Percentiles rank a stretch among this genome's conserved stretches.
These are phyloP conservation scores for Arachnopeziza araneosa DNA, from an alignment of 2,329 filamentous ascomycete species.

Conservation along the genomic window DNA sequence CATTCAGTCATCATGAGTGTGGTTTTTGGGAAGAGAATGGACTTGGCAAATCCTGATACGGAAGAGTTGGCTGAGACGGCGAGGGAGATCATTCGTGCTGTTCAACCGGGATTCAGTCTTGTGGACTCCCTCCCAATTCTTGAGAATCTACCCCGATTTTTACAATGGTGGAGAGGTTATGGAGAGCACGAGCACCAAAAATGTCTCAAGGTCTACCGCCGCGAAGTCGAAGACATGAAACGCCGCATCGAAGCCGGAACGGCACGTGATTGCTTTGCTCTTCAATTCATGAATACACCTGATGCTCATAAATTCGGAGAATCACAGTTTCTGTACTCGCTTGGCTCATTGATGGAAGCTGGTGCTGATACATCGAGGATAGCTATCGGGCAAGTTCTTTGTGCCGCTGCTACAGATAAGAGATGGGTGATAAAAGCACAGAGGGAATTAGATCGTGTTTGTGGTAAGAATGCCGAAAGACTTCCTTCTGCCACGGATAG, in stretches of 20 bases:
- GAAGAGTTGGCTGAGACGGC: constrained; percentile 20
- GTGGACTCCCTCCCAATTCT: constrained; percentile 32
- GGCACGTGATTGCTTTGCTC: constrained; percentile 28
- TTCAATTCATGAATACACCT: constrained; percentile 27
- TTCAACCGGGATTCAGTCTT: constrained; percentile 29
- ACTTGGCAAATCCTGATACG: constrained; percentile 18
- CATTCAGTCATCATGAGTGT: constrained; percentile 33
- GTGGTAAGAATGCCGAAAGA: constrained; percentile 31
- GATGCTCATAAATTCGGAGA: constrained; percentile 21
- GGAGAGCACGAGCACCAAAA: constrained; percentile 24
- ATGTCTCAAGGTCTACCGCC: constrained; percentile 21
- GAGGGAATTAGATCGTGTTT: constrained; percentile 39
- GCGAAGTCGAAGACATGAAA: constrained; percentile 23
- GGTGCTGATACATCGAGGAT: constrained; percentile 41
- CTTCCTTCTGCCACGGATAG: constrained; percentile 38
- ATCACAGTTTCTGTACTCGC: constrained; percentile 27
- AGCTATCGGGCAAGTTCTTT: constrained; percentile 29
- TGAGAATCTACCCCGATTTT: constrained; percentile 25
- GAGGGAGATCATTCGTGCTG: constrained; percentile 21
- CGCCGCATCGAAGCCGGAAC: constrained; percentile 23
- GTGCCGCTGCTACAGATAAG: constrained; percentile 24
- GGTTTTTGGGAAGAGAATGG: constrained; percentile 25
- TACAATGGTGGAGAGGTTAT: constrained; percentile 29
- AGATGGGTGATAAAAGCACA: constrained; percentile 30
- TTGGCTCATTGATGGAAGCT: constrained; percentile 36